These are phyloP conservation scores for Vitis riparia DNA, from an alignment of 164 flowering plant genomes.

Conservation along the genomic window DNA sequence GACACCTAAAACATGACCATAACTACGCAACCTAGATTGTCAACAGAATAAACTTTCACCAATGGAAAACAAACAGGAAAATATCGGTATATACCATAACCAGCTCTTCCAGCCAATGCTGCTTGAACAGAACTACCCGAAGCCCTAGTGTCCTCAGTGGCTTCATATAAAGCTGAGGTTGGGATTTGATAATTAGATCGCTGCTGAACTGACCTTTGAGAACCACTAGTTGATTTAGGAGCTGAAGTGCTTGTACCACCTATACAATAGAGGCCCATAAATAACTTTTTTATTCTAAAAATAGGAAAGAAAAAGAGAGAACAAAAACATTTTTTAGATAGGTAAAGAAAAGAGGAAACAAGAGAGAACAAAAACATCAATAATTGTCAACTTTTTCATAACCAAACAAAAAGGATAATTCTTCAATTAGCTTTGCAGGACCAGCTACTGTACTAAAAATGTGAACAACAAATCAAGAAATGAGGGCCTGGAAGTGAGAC, in stretches of 20 bases:
- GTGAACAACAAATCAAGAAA: no score
- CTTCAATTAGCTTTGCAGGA: no score
- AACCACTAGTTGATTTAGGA: constrained; percentile 30
- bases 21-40: not conserved
- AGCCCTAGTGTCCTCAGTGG: constrained; percentile 36
- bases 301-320: not conserved
- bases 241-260: constrained; percentile 29
- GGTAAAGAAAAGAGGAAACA: not conserved
- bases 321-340: not conserved
- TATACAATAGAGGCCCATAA: constrained; percentile 7
- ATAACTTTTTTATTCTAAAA: no score
- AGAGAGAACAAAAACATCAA: not conserved
- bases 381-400: not conserved
- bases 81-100: constrained; percentile 5
- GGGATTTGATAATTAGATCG: constrained; percentile 78
- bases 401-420: no score
- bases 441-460: no score
- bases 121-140: constrained; percentile 20
- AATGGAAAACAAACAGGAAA: not conserved
- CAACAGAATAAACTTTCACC: not conserved
- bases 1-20: not conserved
- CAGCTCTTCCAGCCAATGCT: constrained; percentile 28
- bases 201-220: constrained; percentile 50
- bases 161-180: constrained; percentile 83
- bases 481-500: no score